Evolutionary conservation across 2,329 filamentous ascomycete genomes (phyloP), one percentile per base, ranked within the genome.

Genomic region (Penicillium crustosum): DNA sequence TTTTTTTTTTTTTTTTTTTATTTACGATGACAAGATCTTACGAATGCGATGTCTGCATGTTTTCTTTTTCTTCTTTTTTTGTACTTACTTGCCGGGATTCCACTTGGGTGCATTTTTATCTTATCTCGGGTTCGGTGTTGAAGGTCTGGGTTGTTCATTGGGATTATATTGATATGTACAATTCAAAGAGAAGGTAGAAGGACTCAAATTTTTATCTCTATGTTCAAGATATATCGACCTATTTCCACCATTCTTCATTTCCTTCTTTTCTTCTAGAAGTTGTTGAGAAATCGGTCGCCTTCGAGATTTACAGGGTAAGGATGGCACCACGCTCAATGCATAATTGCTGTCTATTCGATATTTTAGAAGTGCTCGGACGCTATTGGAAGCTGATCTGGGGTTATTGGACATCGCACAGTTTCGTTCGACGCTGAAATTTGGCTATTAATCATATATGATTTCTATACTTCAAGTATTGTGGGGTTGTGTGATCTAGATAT

Each of bases 21-120:
- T n/a, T 47, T 33, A 53, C 8, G 50, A 53, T 4, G 21, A 27
- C 29, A 61, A 51, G 53, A 45, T 23, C n/a, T 56, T 31, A 58
- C 38, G 42, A 58, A 52, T 27, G 42, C n/a, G 17, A 47, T 51
- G 25, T 15, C 27, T 49, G 25, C 27, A 23, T 31, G 15, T 38
- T 49, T 33, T 49, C 4, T 27, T 27, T 41, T 42, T 21, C 19
- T 48, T 44, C 8, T 35, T 12, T 39, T 44, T 38, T 31, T 21
- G 15, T 10, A n/a, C 45, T 25, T 29, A 10, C 12, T 53, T 50
- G 1, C 15, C 21, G 31, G 31, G 2, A 35, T 49, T 49, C 25
- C 38, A 31, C 38, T 15, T 19, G 41, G 17, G 17, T 45, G 27
- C 41, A 23, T 58, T 38, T 27, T 12, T 44, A 45, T 29, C 7